phyloP scores from a whole-genome alignment of 352 stramenopile species.

The Aphanomyces invadans region DNA sequence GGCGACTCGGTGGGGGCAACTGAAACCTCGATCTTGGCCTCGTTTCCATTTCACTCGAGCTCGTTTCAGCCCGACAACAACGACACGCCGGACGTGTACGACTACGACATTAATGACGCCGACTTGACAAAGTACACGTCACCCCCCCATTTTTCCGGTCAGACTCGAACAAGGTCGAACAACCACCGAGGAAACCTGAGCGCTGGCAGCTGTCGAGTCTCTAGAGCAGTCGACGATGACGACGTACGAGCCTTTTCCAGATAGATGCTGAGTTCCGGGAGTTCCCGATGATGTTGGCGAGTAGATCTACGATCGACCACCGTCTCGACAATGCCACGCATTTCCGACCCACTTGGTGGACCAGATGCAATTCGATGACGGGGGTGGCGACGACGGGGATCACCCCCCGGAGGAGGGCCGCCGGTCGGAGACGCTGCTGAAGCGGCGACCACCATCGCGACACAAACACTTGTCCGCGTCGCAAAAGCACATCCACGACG shows the following conservation, averaged over 20 bases:
- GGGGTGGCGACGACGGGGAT: background rate
- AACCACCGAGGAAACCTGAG: constrained; percentile 10
- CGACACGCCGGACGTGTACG: constrained; percentile 16
- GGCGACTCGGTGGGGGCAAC: background rate
- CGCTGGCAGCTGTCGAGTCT: background rate
- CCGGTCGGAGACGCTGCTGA: constrained; percentile 1
- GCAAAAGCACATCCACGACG: constrained; percentile 1
- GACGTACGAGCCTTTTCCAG: background rate
- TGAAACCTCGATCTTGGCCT: constrained; percentile 16
- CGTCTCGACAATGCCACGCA: constrained; percentile 60
- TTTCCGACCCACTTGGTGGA: constrained; percentile 75
- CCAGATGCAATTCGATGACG: constrained; percentile 27
- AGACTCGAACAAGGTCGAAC: too few species aligned
- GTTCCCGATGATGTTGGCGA: background rate
- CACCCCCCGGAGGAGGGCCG: background rate
- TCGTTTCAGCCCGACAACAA: constrained; percentile 24
- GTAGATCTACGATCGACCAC: constrained; percentile 38
- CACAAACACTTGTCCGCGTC: constrained; percentile 40
- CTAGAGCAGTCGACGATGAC: constrained; percentile 1
- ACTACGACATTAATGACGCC: constrained; percentile 20
- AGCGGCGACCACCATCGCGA: constrained; percentile 52
- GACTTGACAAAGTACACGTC: constrained; percentile 17
- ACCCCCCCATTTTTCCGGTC: too few species aligned
- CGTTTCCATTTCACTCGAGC: constrained; percentile 24
- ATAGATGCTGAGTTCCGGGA: background rate